Evolutionary conservation across 2,329 filamentous ascomycete genomes (phyloP).

Genomic region (Penicillium brasilianum): DNA sequence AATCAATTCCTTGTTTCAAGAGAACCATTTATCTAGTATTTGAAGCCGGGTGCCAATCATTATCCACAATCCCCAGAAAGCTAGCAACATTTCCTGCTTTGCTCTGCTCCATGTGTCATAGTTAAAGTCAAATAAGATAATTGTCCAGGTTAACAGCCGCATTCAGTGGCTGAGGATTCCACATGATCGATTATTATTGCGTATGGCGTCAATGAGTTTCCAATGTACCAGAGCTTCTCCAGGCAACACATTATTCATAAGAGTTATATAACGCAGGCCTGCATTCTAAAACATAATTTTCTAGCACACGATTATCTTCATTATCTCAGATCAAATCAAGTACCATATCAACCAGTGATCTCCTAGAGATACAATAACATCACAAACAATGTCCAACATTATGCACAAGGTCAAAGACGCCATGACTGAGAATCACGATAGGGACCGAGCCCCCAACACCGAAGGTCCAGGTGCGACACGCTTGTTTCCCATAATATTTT

Average conservation of each 20-base stretch:
- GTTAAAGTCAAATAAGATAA: background rate
- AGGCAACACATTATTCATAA: background rate
- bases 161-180: background rate
- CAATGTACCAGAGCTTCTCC: background rate
- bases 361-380: background rate
- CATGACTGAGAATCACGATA: slow-evolving; percentile 13
- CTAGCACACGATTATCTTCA: no score
- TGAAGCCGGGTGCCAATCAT: background rate
- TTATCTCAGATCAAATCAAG: no score
- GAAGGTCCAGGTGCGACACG: background rate
- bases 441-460: background rate
- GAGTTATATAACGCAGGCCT: slow-evolving; percentile 6
- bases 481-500: rapidly evolving
- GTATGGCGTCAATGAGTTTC: slow-evolving; percentile 13
- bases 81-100: background rate
- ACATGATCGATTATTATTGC: background rate
- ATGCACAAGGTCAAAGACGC: slow-evolving; percentile 27
- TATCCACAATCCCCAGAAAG: background rate
- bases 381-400: slow-evolving; percentile 21
- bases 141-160: background rate
- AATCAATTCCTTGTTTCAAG: background rate
- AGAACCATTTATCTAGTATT: background rate
- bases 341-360: no score
- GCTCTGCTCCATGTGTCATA: background rate
- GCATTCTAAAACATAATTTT: background rate